Evolutionary conservation across 805 yeast species (phyloP).

Genomic region (Spathaspora passalidarum): DNA sequence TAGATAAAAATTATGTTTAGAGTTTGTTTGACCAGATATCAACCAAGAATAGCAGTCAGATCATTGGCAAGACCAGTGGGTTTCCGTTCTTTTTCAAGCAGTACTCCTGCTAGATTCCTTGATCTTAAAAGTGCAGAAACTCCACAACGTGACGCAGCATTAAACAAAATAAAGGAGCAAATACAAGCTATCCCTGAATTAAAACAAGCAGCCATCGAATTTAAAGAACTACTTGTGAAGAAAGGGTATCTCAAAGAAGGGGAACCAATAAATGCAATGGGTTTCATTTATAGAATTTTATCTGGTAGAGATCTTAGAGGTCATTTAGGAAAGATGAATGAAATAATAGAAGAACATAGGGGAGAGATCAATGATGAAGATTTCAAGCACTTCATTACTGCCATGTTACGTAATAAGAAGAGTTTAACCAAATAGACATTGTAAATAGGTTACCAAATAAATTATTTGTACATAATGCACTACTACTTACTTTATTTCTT

Average conservation of each 20-base stretch:
- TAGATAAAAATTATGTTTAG: background rate
- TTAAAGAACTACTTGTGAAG: conserved; percentile 25
- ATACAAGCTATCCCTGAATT: conserved; percentile 29
- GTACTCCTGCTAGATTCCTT: conserved; percentile 4
- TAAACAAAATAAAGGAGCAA: conserved; percentile 14
- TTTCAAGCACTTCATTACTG: conserved; percentile 21
- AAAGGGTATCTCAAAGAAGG: conserved; percentile 30
- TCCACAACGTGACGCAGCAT: conserved; percentile 10
- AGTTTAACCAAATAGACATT: background rate
- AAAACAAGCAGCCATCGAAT: conserved; percentile 23
- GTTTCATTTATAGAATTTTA: conserved; percentile 34
- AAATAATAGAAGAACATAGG: conserved; percentile 28
- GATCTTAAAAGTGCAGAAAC: conserved; percentile 7
- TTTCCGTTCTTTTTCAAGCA: background rate
- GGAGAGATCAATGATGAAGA: conserved; percentile 31
- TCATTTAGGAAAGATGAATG: conserved; percentile 24
- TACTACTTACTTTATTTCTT: conserved; percentile 23
- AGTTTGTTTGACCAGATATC: background rate
- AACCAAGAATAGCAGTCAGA: background rate
- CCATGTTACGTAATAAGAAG: conserved; percentile 7
- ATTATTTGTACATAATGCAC: background rate
- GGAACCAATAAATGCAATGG: conserved; percentile 31
- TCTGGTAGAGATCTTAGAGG: conserved; percentile 35
- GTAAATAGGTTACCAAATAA: conserved; percentile 2
- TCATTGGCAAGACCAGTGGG: background rate